Base-by-base conservation (phyloP, 108 stramenopile genomes). In the Skeletonema grethae region DNA sequence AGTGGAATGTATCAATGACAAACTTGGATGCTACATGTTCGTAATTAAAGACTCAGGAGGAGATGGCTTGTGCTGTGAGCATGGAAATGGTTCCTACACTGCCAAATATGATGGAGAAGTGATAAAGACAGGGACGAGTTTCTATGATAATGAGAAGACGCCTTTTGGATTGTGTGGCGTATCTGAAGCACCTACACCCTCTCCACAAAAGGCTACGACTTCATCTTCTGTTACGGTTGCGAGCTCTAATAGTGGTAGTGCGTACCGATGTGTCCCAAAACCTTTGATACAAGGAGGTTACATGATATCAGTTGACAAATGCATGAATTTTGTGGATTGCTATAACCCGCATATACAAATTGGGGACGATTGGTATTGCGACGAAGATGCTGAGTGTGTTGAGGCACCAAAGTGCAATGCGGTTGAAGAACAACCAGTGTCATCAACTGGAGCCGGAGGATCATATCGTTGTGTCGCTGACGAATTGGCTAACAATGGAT, bases 31-130 rank as follows among this genome's bases (percentile, higher is more conserved):
- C 38, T 79, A 67, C 36, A 60, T 61, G 55, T 80, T 80, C 20
- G 73, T 71, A 20, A 80, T 84, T 16, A 13, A 24, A 32, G 83
- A 84, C 60, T 10, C 63, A 3, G 79, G 69, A 2, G 77, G 77
- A 6, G 83, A 84, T 73, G 83, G 83, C 9, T 32, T 84, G 10
- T 83, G 82, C 28, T 83, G 82, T 58, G 73, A 75, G 15, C 55
- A 74, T 46, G 82, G 82, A 2, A 63, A 69, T 12, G 82, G 82
- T 6, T 35, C 18, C 6, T 83, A 83, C 43, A 63, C 56, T 20
- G 63, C 78, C 9, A 64, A 53, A 35, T 74, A 64, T 55, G 67
- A 67, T 15, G 76, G 76, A 8, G 48, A 67, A 28, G 22, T 39
- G 2, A 35, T 72, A 2, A 77, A 61, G 50, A 35, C n/a, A 2